These are phyloP conservation scores for Geotrichum phurueaensis DNA, from an alignment of 1,139 yeast species.

Conservation along the genomic window DNA sequence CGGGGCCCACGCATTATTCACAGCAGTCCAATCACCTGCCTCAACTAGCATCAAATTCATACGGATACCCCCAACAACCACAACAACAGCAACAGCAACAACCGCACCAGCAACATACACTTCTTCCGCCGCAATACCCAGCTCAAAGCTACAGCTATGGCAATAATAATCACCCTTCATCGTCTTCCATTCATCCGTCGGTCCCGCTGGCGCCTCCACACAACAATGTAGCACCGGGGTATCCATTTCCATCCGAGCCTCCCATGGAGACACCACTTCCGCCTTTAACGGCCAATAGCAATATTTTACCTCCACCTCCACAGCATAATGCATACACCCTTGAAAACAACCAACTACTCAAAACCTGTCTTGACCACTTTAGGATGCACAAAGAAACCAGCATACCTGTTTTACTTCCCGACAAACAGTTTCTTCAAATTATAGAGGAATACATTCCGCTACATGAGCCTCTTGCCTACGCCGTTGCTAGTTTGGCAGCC, in stretches of 20 bases:
- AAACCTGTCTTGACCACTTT: conserved; percentile 7
- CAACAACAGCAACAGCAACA: not conserved
- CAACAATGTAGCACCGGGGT: not conserved
- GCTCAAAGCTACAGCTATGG: not conserved
- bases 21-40: not conserved
- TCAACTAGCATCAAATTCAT: not conserved
- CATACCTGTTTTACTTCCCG: conserved; percentile 6
- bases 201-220: not conserved
- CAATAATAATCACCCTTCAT: not conserved
- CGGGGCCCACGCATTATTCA: not conserved
- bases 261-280: not conserved
- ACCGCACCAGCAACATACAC: not conserved
- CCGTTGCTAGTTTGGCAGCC: conserved; percentile 13
- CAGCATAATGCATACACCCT: conserved; percentile 1
- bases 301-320: not conserved
- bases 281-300: not conserved
- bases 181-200: not conserved
- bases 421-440: not conserved
- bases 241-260: not conserved
- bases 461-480: conserved; percentile 13
- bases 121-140: not conserved
- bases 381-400: conserved; percentile 1
- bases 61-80: not conserved
- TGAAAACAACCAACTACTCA: conserved; percentile 6
- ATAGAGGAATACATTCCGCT: conserved; percentile 4